These are phyloP conservation scores for Trichomonas vaginalis DNA, from an alignment of 208 protist genomes.

Conservation along the genomic window DNA sequence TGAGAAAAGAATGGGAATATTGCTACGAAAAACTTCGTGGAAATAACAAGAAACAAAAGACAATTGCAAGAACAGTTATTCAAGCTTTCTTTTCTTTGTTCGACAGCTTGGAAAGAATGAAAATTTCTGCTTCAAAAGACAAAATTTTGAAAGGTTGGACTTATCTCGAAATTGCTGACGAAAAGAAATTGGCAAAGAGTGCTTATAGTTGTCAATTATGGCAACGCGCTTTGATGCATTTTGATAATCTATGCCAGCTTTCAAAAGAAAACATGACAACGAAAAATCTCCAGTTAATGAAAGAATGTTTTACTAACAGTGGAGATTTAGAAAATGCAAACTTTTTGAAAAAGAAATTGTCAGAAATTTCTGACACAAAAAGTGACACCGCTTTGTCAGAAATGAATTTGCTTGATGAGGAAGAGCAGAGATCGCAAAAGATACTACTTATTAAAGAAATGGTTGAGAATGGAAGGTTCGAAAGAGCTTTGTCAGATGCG, in stretches of 20 bases:
- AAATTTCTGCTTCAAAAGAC: background rate
- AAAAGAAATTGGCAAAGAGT: background rate
- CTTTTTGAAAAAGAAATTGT: background rate
- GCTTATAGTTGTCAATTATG: background rate
- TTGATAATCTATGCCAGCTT: background rate
- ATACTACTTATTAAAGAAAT: background rate
- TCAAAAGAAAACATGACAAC: background rate
- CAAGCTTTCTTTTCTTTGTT: background rate
- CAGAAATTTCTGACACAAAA: no score
- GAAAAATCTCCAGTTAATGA: background rate
- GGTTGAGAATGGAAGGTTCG: background rate
- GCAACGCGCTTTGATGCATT: background rate
- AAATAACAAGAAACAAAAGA: background rate
- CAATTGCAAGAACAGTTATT: background rate
- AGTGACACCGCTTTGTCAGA: background rate
- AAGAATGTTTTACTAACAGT: background rate
- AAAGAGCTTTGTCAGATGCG: background rate
- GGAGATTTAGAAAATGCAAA: background rate
- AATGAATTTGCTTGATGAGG: background rate
- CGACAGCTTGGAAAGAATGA: background rate
- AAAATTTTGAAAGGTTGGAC: background rate
- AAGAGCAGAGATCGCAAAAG: background rate
- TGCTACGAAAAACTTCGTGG: background rate
- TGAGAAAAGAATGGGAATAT: background rate
- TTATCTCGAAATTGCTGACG: background rate